Percentiles rank a stretch among this genome's conserved stretches.
These are phyloP conservation scores for Eucalyptus virginea DNA, from an alignment of 345 rosid genomes.

Conservation along the genomic window DNA sequence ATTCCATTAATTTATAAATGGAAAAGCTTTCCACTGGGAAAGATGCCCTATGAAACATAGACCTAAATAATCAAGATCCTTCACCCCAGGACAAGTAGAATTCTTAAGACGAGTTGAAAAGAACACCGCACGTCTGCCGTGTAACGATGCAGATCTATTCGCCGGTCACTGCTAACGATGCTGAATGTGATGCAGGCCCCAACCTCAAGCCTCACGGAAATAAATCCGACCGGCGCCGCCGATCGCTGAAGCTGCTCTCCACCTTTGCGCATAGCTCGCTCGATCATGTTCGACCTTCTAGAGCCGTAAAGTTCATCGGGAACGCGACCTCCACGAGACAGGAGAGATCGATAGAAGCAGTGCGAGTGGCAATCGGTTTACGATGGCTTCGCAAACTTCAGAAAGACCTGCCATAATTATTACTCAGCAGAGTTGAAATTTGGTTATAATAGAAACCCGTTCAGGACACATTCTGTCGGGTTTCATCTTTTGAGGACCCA, in stretches of 20 bases:
- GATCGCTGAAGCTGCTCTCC: not conserved
- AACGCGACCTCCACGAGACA: not conserved
- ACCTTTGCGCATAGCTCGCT: not conserved
- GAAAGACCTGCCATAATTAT: not conserved
- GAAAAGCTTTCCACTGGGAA: not conserved
- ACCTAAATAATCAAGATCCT: not conserved
- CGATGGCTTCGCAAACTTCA: not conserved
- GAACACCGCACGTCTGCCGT: rapidly evolving
- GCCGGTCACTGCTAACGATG: not conserved
- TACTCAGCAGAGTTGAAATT: not conserved
- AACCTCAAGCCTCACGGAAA: too few relatives aligned
- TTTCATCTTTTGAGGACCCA: not conserved
- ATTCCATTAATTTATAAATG: not conserved
- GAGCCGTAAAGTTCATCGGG: not conserved
- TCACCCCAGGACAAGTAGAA: not conserved
- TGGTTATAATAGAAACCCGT: not conserved
- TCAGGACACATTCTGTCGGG: not conserved
- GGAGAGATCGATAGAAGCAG: not conserved
- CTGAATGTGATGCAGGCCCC: too few relatives aligned
- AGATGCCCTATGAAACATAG: not conserved
- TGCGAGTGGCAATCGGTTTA: not conserved
- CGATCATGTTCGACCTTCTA: not conserved
- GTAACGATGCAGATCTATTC: not conserved
- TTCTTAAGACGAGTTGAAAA: not conserved
- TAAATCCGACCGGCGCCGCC: too few relatives aligned